phyloP scores from a whole-genome alignment of 164 flowering plant species.

The Akebia trifoliata region DNA sequence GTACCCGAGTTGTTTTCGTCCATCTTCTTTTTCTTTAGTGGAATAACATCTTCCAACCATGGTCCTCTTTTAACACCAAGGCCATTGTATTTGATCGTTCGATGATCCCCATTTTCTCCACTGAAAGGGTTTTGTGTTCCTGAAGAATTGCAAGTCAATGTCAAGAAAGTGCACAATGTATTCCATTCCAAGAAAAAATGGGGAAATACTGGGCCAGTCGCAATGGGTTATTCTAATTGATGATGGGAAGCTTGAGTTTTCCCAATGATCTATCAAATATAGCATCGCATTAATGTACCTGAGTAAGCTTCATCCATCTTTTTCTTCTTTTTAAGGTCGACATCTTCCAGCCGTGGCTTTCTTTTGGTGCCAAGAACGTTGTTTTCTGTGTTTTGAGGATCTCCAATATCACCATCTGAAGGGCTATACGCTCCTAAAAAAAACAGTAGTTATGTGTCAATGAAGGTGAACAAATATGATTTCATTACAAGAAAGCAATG shows the following conservation, averaged over 20 bases:
- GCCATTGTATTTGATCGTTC: background rate
- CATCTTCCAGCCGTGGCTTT: conserved; percentile 2
- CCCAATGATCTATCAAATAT: too few relatives aligned
- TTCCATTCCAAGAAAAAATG: background rate
- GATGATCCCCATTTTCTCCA: background rate
- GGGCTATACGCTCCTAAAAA: background rate
- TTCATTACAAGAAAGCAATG: background rate
- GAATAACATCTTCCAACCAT: conserved; percentile 17
- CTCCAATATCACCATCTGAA: background rate
- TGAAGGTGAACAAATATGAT: background rate
- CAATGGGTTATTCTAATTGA: background rate
- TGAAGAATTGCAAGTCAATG: conserved; percentile 6
- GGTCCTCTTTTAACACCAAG: conserved; percentile 8
- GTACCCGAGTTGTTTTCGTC: conserved; percentile 19
- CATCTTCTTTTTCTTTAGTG: conserved; percentile 25
- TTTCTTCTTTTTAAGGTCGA: conserved; percentile 1
- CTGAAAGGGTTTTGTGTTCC: conserved; percentile 26
- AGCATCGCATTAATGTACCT: background rate
- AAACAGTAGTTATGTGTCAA: background rate
- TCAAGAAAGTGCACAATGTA: background rate
- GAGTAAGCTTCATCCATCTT: background rate
- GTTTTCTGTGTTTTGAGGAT: background rate
- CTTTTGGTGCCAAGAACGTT: too few relatives aligned
- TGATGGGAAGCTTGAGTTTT: too few relatives aligned
- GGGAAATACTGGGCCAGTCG: background rate